A percentile compares a stretch with the other conserved stretches of the same genome.
Evolutionary conservation across 352 stramenopile species (phyloP).

Genomic region (Phytophthora quininea): DNA sequence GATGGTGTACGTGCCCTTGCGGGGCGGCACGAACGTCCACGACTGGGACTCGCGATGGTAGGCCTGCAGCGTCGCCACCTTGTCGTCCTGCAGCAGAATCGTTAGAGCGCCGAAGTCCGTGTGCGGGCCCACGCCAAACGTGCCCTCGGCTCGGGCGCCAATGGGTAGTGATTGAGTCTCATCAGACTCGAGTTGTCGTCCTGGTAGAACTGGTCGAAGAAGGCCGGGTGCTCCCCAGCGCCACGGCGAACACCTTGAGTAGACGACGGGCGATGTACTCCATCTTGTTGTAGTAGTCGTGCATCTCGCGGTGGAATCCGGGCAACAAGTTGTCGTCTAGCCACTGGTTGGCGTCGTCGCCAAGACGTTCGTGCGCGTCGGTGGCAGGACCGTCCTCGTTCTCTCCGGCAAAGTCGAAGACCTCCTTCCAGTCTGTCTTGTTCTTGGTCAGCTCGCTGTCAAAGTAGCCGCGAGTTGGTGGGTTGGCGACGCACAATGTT

Average conservation of each 20-base stretch:
- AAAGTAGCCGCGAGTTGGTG: conserved; percentile 91
- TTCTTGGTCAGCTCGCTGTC: conserved; percentile 95
- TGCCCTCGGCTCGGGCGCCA: conserved; percentile 43
- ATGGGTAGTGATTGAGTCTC: conserved; percentile 91
- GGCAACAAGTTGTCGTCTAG: conserved; percentile 44
- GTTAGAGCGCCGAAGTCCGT: conserved; percentile 56
- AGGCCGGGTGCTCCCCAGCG: conserved; percentile 47
- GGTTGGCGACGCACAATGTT: conserved; percentile 59
- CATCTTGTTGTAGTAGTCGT: conserved; percentile 49
- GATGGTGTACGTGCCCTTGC: conserved; percentile 57
- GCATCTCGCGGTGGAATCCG: conserved; percentile 58
- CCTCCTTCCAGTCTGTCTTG: conserved; percentile 92
- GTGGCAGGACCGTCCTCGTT: conserved; percentile 44
- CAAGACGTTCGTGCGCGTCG: conserved; percentile 70
- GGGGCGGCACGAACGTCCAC: conserved; percentile 52
- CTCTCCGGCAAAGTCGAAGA: conserved; percentile 66
- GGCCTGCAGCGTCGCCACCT: conserved; percentile 51
- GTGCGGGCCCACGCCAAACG: conserved; percentile 59
- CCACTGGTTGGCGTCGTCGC: conserved; percentile 90
- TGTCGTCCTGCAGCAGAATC: conserved; percentile 53
- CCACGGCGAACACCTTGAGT: conserved; percentile 57
- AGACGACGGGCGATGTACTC: conserved; percentile 53
- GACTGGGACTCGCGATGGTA: conserved; percentile 42
- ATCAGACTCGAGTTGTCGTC: conserved; percentile 86
- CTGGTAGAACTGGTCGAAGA: conserved; percentile 68